Percentiles rank a stretch among this genome's conserved stretches.
phyloP scores from a whole-genome alignment of 2,329 filamentous ascomycete species.

The Fusarium kyushuense region DNA sequence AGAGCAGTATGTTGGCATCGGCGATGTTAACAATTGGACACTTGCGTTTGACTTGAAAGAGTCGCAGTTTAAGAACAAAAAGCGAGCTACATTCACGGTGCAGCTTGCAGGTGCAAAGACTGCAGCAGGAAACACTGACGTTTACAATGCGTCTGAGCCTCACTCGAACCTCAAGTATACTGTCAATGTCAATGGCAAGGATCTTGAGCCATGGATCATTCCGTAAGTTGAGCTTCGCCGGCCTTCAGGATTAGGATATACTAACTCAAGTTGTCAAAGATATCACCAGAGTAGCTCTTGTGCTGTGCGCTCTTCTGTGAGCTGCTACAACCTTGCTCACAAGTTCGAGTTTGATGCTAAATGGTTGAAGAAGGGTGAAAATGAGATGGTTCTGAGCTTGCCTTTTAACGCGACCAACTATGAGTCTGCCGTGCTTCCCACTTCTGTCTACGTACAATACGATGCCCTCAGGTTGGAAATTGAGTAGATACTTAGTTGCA shows the following conservation, averaged over 20 bases:
- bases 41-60: constrained; percentile 63
- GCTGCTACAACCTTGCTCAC: constrained; percentile 71
- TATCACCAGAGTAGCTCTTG: constrained; percentile 60
- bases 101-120: constrained; percentile 72
- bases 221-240: constrained; percentile 54
- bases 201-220: constrained; percentile 66
- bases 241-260: too few relatives aligned
- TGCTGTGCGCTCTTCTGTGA: constrained; percentile 69
- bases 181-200: constrained; percentile 56
- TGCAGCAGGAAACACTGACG: constrained; percentile 72
- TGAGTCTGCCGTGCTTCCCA: constrained; percentile 67
- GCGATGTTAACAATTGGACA: constrained; percentile 69
- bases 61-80: constrained; percentile 56
- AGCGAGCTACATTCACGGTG: constrained; percentile 68
- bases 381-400: constrained; percentile 68
- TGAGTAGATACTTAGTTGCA: constrained; percentile 32
- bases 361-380: constrained; percentile 63
- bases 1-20: constrained; percentile 57
- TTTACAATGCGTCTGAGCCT: constrained; percentile 64
- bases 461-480: constrained; percentile 72
- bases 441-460: constrained; percentile 72
- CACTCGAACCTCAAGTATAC: constrained; percentile 65
- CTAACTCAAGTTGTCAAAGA: constrained; percentile 22
- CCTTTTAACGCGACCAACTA: constrained; percentile 70
- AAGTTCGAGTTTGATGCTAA: constrained; percentile 68